These are phyloP conservation scores for Heliamphora exappendiculata DNA, from an alignment of 148 eudicot genomes.

Conservation along the genomic window DNA sequence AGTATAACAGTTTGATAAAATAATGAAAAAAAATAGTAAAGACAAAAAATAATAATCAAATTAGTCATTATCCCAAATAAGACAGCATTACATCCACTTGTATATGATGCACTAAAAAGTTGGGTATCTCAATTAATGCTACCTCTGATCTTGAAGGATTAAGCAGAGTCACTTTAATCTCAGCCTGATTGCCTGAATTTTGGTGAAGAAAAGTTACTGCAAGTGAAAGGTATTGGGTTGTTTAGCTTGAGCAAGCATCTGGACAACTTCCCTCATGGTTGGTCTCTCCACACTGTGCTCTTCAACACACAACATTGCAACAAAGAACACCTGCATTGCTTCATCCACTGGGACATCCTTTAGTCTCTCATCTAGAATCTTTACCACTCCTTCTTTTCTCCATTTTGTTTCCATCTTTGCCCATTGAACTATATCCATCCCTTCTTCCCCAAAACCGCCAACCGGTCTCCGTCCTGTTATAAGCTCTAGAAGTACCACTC, in stretches of 20 bases:
- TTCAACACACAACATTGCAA: conserved; percentile 50
- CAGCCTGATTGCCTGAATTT: not conserved
- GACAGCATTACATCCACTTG: no score
- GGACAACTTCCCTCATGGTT: conserved; percentile 60
- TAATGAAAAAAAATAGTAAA: no score
- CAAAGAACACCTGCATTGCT: conserved; percentile 51
- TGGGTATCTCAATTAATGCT: not conserved
- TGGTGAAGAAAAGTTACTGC: conserved; percentile 20
- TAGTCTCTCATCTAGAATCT: conserved; percentile 43
- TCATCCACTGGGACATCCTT: conserved; percentile 29
- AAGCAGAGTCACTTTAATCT: not conserved
- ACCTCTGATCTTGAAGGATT: not conserved
- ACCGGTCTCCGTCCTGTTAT: conserved; percentile 48
- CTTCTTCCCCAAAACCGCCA: conserved; percentile 57
- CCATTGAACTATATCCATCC: conserved; percentile 57
- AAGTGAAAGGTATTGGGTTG: conserved; percentile 44
- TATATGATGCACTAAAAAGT: not conserved
- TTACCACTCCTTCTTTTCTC: conserved; percentile 41
- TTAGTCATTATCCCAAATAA: no score
- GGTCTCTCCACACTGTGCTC: conserved; percentile 54
- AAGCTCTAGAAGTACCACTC: conserved; percentile 50
- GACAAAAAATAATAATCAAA: no score
- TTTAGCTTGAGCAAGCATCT: conserved; percentile 58
- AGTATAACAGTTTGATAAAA: no score
- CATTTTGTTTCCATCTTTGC: conserved; percentile 39